Evolutionary conservation across 352 stramenopile genomes (phyloP).

Genomic region (Phytophthora citricola): DNA sequence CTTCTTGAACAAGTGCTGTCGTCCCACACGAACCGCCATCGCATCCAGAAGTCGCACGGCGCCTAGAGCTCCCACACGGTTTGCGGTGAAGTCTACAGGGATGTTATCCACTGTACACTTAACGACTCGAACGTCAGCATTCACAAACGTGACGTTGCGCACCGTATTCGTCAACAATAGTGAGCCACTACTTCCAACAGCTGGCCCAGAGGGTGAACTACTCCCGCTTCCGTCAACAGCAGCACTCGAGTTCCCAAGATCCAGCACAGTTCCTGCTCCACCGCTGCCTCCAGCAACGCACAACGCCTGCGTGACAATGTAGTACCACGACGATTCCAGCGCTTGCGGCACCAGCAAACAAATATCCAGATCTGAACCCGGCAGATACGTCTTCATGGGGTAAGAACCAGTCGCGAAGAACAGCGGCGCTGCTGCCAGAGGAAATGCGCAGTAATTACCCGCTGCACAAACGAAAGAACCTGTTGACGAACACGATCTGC

Average conservation of each 20-base stretch:
- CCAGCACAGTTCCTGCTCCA: conserved; percentile 38
- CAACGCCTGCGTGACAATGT: conserved; percentile 83
- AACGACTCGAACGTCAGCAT: conserved; percentile 87
- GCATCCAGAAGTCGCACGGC: conserved; percentile 87
- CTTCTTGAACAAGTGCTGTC: conserved; percentile 88
- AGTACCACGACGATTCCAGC: conserved; percentile 88
- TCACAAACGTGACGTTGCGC: conserved; percentile 92
- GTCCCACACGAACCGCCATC: conserved; percentile 78
- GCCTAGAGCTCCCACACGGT: conserved; percentile 81
- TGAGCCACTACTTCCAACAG: conserved; percentile 9
- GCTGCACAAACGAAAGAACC: conserved; percentile 72
- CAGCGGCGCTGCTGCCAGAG: conserved; percentile 46
- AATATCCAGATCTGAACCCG: conserved; percentile 86
- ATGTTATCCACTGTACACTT: conserved; percentile 94
- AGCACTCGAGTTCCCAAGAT: conserved; percentile 23
- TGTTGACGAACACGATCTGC: conserved; percentile 69
- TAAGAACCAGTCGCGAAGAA: conserved; percentile 87
- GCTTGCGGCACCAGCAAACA: conserved; percentile 83
- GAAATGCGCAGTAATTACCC: conserved; percentile 66
- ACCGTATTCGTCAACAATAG: conserved; percentile 64
- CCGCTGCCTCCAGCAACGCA: conserved; percentile 65
- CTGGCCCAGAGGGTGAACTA: conserved; percentile 24
- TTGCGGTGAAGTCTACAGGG: conserved; percentile 88
- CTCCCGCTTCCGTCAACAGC: conserved; percentile 25
- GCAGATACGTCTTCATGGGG: conserved; percentile 92